Evolutionary conservation across 345 rosid species (phyloP), one percentile per base, ranked within the genome.

Genomic region (Turritis glabra): DNA sequence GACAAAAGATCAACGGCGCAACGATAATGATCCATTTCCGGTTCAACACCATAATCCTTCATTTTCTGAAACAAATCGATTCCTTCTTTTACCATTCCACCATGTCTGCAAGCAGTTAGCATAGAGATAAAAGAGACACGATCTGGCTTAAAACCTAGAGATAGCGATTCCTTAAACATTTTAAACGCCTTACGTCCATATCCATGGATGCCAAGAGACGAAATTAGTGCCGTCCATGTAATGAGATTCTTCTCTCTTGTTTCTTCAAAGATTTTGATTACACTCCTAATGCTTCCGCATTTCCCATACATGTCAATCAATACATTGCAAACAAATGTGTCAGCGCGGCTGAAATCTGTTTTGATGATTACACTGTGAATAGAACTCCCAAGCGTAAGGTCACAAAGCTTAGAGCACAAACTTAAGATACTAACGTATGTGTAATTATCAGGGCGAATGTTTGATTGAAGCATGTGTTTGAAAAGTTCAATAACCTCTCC

Each of bases 271-370:
- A 82, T 69, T 77, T 85, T 83, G 37, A 81, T 41, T 17, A 85
- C 80, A 72, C 86, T 84, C 61, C 43, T 40, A 12, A 81, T 64
- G 82, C 79, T 77, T 48, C 96, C 98, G 69, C 96, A 91, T 82
- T 91, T 91, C 77, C 97, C 96, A 75, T 94, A 90, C 97, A 94
- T 90, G 83, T 88, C 90, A 79, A 94, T 84, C 73, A 94, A 76
- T 19, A 87, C 55, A 75, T 94, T 91, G 81, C 83, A 83, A 19
- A 87, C 84, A 55, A 88, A 83, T 56, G 86, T 51, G 79, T 94
- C 98, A 6, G 77, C 81, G 1, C 29, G 35, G 70, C 69, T 80
- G 71, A 81, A 83, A 74, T 86, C 81, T 43, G 74, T 79, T 85
- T 91, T 94, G 78, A 82, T 77, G 67, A 91, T 84, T 53, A 86